Evolutionary conservation across 2,329 filamentous ascomycete species (phyloP).

Genomic region (Trichoderma guizhouense): DNA sequence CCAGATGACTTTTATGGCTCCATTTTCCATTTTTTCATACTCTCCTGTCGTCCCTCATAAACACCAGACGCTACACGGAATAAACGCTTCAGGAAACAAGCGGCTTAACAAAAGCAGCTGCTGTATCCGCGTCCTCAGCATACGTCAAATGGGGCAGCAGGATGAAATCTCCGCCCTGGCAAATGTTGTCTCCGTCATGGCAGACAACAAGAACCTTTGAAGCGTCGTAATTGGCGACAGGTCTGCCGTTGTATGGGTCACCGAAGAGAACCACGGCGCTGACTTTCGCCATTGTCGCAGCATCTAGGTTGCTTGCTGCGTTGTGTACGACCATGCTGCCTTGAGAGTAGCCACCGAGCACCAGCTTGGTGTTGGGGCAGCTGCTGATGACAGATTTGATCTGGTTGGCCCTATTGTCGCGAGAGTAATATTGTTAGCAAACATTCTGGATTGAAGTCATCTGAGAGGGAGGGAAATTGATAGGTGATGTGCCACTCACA

Average conservation of each 20-base stretch:
- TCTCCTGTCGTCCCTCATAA: not conserved
- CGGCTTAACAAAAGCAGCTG: conserved; percentile 24
- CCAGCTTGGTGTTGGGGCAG: conserved; percentile 27
- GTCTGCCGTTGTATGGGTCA: conserved; percentile 26
- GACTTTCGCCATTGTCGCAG: conserved; percentile 25
- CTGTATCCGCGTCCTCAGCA: conserved; percentile 23
- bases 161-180: conserved; percentile 29
- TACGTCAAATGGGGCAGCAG: conserved; percentile 29
- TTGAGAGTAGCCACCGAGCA: conserved; percentile 30
- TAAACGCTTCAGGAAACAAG: not conserved
- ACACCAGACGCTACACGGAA: not conserved
- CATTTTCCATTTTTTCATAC: not conserved
- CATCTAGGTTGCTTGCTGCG: conserved; percentile 25
- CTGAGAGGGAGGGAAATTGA: too few species aligned
- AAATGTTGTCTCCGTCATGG: conserved; percentile 31
- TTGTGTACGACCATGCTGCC: conserved; percentile 29
- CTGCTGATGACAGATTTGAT: conserved; percentile 29
- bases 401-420: conserved; percentile 31
- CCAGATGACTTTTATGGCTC: not conserved
- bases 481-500: conserved; percentile 21
- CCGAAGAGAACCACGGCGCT: conserved; percentile 33
- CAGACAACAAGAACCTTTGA: conserved; percentile 26
- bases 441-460: not conserved
- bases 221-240: conserved; percentile 25
- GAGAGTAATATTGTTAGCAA: not conserved